Base-by-base conservation (phyloP, 768 basidiomycete genomes). In the Tulasnella sp. region DNA sequence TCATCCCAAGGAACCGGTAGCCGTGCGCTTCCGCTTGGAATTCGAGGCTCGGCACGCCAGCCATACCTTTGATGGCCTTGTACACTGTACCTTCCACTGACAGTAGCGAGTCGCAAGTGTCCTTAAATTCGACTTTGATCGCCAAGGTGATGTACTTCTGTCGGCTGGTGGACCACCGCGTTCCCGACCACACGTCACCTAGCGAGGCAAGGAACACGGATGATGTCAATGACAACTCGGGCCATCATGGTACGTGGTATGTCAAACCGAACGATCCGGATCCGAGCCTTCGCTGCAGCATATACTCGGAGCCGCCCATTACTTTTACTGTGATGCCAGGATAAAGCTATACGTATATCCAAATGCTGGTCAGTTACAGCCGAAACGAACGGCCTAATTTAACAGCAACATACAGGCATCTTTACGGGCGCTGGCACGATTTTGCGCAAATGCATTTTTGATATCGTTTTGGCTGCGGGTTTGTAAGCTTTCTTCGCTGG, bases 101-200 rank as follows among this genome's bases (percentile, higher is more conserved):
- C 38, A 54, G 24, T 11, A 43, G 41, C 11, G 53, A 25, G 19
- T 34, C 31, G n/a, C 27, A 21, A 34, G 31, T 34, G 30, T 54
- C 41, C 34, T 38, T n/a, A 21, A 17, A 17, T 34, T 54, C 53
- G 21, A 43, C 53, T 19, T 54, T 54, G 31, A 54, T 21, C 10
- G 53, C 53, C 9, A 54, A 15, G 15, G 34, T 41, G 30, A 30
- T 29, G 4, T 25, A 2, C 11, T 41, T 19, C 24, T 38, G 24
- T 7, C 21, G 27, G 22, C 38, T 43, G 11, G 41, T 25, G 22
- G 19, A 38, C 21, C 43, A 17, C 1, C 54, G 41, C n/a, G 44
- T 24, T 5, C 38, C 54, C 24, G 29, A 22, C 54, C 54, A 56
- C 17, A 56, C 54, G 22, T 56, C 54, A 15, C 54, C 54, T 56